Percentiles rank a stretch among this genome's conserved stretches.
Conservation (phyloP, 139 green algal species). For the Volvox africanus region DNA sequence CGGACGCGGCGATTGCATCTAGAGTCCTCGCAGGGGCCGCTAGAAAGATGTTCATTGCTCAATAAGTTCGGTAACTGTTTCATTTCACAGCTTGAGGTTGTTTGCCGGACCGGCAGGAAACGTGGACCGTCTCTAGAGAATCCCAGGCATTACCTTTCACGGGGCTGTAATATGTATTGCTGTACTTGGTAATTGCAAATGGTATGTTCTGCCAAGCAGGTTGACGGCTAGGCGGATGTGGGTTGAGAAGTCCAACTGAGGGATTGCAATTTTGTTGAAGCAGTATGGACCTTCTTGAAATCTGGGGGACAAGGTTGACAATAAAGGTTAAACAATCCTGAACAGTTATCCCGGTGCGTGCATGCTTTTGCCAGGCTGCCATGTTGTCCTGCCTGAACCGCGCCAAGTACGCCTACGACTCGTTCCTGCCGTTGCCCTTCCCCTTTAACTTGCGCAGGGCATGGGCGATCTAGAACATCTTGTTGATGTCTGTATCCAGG, state of each 20-base stretch:
- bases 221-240: neutral
- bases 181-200: neutral
- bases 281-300: too few species aligned
- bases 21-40: neutral
- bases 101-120: neutral
- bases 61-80: neutral
- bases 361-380: neutral
- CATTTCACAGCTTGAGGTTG: neutral
- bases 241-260: neutral
- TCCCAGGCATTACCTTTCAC: neutral
- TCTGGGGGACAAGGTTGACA: too few species aligned
- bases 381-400: neutral
- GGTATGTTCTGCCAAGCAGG: neutral
- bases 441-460: neutral
- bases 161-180: neutral
- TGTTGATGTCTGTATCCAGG: neutral
- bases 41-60: neutral
- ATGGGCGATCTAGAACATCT: neutral
- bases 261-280: neutral
- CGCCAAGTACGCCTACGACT: conserved; percentile 18
- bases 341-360: too few species aligned
- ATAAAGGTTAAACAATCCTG: too few species aligned
- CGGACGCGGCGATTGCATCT: neutral
- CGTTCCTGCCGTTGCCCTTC: neutral
- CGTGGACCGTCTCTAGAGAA: neutral